Evolutionary conservation across 2,329 filamentous ascomycete species (phyloP), one percentile per base, ranked within the genome.

Genomic region (Aureobasidium sp.): DNA sequence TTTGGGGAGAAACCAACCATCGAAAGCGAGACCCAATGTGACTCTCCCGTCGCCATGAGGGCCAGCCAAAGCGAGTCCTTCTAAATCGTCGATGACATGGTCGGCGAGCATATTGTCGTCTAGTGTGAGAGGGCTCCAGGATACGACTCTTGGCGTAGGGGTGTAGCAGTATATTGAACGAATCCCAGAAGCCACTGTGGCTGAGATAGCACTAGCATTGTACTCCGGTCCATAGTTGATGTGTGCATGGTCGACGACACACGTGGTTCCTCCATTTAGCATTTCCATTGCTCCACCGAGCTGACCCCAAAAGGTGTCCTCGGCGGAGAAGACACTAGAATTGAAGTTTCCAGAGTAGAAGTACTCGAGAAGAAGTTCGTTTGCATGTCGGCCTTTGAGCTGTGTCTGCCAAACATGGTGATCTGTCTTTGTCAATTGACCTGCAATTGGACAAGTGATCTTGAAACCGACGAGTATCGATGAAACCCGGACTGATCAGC

Each of bases 271-370:
- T 0, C 71, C 73, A 34, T 78, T 73, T 3, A 79, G 66, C 31
- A 71, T 67, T 63, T 79, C 76, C 20, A 78, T 66, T 14, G 70
- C 70, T 1, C 76, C 78, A 7, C 70, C 72, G 3, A 79, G 66
- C 64, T 78, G 68, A 11, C 77, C 78, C 76, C 77, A 80, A 67
- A 77, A 80, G 4, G 78, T 67, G 64, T 82, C 79, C 3, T 75
- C 68, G 3, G 74, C 64, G 1, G 64, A 67, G 64, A 76, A 78
- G 55, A 75, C 66, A 14, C 68, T 70, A 20, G 69, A 70, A 29
- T 72, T 68, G 31, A 74, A 68, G 55, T 78, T 78, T 25, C 49
- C 49, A 3, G 31, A 22, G n/a, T 53, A 53, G 11, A 53, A 37
- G 63, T 80, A 80, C 27, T 79, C 72, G 3, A 79, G 39, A n/a